phyloP scores from a whole-genome alignment of 192 early-diverging fungal genomes.

The Umbelopsis isabellina region DNA sequence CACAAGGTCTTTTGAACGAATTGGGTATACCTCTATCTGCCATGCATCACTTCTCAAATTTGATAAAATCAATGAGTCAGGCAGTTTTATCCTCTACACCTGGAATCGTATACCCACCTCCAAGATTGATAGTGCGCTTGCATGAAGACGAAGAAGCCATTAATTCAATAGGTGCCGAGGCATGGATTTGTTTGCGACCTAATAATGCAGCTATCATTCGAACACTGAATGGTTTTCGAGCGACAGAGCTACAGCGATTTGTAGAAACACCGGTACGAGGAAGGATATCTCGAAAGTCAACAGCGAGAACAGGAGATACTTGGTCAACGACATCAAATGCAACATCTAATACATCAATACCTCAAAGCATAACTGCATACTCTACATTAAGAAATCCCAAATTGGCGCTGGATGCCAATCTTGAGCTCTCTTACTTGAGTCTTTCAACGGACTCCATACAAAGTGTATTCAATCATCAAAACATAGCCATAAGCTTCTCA shows the following conservation, averaged over 20 bases:
- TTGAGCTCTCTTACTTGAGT: slow-evolving; percentile 12
- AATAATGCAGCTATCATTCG: slow-evolving; percentile 6
- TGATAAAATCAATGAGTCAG: slow-evolving; percentile 52
- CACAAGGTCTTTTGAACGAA: slow-evolving; percentile 26
- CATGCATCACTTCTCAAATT: slow-evolving; percentile 41
- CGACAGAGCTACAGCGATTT: background rate
- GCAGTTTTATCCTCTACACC: slow-evolving; percentile 81
- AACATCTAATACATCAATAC: background rate
- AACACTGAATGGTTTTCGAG: slow-evolving; percentile 9
- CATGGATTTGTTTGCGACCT: slow-evolving; percentile 6
- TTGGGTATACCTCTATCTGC: slow-evolving; percentile 34
- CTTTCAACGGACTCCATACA: slow-evolving; percentile 6
- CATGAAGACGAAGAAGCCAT: slow-evolving; percentile 56
- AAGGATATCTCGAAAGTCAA: background rate
- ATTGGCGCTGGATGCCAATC: background rate
- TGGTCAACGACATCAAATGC: slow-evolving; percentile 17
- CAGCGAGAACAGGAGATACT: background rate
- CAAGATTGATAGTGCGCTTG: slow-evolving; percentile 69
- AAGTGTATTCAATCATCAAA: slow-evolving; percentile 13
- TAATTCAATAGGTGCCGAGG: slow-evolving; percentile 25
- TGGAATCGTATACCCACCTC: slow-evolving; percentile 76
- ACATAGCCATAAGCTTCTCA: slow-evolving; percentile 7
- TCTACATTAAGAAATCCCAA: slow-evolving; percentile 20
- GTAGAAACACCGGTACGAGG: background rate
- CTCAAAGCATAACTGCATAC: slow-evolving; percentile 19